phyloP scores from a whole-genome alignment of 2,329 filamentous ascomycete species.

The Incumbomyces delicatus region DNA sequence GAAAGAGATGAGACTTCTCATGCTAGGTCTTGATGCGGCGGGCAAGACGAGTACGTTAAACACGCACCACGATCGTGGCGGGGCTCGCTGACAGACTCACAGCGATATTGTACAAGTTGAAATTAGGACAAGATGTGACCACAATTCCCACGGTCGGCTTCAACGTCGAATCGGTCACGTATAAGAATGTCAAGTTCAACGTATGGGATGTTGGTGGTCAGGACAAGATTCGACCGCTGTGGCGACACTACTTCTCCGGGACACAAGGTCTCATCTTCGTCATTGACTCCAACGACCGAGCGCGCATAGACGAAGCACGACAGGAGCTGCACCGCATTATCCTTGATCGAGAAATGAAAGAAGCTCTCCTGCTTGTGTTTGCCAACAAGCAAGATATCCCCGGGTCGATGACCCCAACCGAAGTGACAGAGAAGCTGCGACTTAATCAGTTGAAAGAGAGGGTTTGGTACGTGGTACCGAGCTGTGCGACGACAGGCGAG shows the following conservation, averaged over 20 bases:
- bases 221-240: conserved; percentile 99
- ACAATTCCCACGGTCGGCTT: conserved; percentile 98
- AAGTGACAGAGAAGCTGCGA: conserved; percentile 68
- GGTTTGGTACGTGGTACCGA: conserved; percentile 76
- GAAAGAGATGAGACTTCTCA: conserved; percentile 97
- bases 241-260: conserved; percentile 99
- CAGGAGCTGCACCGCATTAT: conserved; percentile 97
- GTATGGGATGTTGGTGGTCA: conserved; percentile 99
- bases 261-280: conserved; percentile 99
- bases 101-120: conserved; percentile 95
- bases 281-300: conserved; percentile 96
- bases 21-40: conserved; percentile 94
- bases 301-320: conserved; percentile 92
- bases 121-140: conserved; percentile 94
- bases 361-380: conserved; percentile 92
- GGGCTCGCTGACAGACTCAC: neutral
- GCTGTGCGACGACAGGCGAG: conserved; percentile 71
- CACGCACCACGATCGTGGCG: neutral
- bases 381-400: conserved; percentile 98
- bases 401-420: conserved; percentile 69
- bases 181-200: conserved; percentile 99
- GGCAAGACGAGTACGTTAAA: conserved; percentile 73
- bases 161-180: conserved; percentile 99
- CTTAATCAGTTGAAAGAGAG: conserved; percentile 70
- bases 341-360: conserved; percentile 96